phyloP scores from a whole-genome alignment of 2,329 filamentous ascomycete species.

The Nigrograna mackinnonii region DNA sequence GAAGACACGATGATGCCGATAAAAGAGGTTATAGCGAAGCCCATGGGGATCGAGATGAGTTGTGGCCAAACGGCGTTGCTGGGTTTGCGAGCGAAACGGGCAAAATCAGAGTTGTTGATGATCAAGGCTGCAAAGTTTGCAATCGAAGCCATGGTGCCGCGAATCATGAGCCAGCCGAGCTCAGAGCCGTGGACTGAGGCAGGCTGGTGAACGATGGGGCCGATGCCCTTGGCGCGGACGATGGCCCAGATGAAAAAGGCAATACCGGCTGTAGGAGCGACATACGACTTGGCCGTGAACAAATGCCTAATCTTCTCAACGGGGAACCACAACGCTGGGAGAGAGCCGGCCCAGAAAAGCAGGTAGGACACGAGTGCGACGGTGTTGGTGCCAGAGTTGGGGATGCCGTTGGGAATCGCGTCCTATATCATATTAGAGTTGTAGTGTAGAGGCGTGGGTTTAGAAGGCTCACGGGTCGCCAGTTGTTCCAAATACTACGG shows the following conservation, averaged over 20 bases:
- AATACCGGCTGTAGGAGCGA: slow-evolving; percentile 80
- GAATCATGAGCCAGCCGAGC: slow-evolving; percentile 80
- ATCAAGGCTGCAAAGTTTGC: slow-evolving; percentile 32
- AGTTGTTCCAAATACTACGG: slow-evolving; percentile 73
- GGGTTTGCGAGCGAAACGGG: slow-evolving; percentile 2
- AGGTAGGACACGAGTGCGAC: slow-evolving; percentile 80
- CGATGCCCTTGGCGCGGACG: slow-evolving; percentile 3
- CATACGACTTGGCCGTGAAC: slow-evolving; percentile 86
- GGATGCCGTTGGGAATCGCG: slow-evolving; percentile 69
- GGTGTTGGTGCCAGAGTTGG: slow-evolving; percentile 72
- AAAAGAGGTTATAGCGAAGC: slow-evolving; percentile 70
- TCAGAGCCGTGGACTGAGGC: slow-evolving; percentile 63
- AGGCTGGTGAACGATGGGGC: slow-evolving; percentile 2
- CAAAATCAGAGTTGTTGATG: slow-evolving; percentile 1
- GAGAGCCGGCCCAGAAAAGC: slow-evolving; percentile 79
- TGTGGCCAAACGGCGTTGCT: slow-evolving; percentile 1
- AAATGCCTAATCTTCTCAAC: slow-evolving; percentile 87
- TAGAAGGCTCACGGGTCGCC: slow-evolving; percentile 4
- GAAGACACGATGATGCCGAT: slow-evolving; percentile 63
- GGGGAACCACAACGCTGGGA: slow-evolving; percentile 87
- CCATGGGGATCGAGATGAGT: slow-evolving; percentile 1
- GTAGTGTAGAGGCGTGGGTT: not conserved
- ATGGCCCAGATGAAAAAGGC: slow-evolving; percentile 59
- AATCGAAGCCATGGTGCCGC: slow-evolving; percentile 65
- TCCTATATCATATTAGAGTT: slow-evolving; percentile 35